Base-by-base conservation (phyloP, 2,329 filamentous ascomycete species). In the Colletotrichum lindemuthianum region DNA sequence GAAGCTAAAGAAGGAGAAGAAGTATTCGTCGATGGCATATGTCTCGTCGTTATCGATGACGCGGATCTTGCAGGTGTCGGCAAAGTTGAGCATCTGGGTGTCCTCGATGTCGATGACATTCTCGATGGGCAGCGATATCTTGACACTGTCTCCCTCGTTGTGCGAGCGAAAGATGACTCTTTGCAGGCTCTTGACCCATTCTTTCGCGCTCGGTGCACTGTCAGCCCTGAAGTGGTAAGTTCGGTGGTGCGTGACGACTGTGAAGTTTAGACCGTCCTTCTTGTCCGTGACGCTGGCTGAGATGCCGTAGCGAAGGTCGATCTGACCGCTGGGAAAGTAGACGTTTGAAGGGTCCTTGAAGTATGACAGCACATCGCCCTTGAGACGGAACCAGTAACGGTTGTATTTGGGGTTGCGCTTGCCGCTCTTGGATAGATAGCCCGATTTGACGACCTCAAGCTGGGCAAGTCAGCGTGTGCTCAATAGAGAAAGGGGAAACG, bases 1-100 rank as follows among this genome's bases (percentile, higher is more conserved):
- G 67, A 90, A 90, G 69, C 88, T 91, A 75, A 97, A 97, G 78
- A 98, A 98, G 0, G 94, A 96, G 76, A 99, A 98, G 75, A 96
- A 98, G 75, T 98, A 97, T 88, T 99, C 96, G 72, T 99, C 96
- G 68, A 98, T 92, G 3, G 94, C 94, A 77, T 92, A 98, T 0
- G 93, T 96, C 76, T 97, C 95, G 68, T 96, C 92, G 68, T 93
- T 96, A 73, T 97, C 94, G 60, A 98, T 89, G 47, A 97, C 93
- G 41, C 93, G 88, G 67, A 99, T 89, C 77, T 97, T 97, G 80
- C 96, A 91, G 0, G 96, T 98, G 67, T 97, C 92, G 24, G 93
- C 93, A 75, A 97, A 93, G 68, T 96, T 92, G 59, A 97, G 86
- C 79, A 97, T 93, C 60, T 92, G 90, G 51, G 90, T 96, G 69